Percentiles rank a stretch among this genome's conserved stretches.
Evolutionary conservation across 2,329 filamentous ascomycete genomes (phyloP).

Genomic region (Colletotrichum somersetense): DNA sequence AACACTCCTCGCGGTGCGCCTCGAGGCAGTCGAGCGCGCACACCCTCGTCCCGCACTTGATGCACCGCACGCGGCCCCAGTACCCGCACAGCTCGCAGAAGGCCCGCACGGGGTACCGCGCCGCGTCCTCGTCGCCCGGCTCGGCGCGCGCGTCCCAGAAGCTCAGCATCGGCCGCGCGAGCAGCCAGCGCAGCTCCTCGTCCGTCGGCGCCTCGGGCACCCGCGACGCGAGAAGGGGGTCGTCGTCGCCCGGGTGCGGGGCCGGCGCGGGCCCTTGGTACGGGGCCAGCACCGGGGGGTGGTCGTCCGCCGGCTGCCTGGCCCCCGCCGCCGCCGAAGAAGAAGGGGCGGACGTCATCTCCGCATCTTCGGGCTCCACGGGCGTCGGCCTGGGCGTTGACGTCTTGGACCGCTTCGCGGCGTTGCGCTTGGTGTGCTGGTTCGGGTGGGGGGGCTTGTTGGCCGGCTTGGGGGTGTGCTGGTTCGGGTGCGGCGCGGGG

Average conservation of each 20-base stretch:
- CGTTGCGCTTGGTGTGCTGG: constrained; percentile 42
- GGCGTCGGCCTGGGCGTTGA: constrained; percentile 31
- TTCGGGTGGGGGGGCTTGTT: constrained; percentile 40
- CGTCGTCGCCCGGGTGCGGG: constrained; percentile 62
- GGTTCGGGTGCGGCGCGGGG: constrained; percentile 45
- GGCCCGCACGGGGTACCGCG: constrained; percentile 67
- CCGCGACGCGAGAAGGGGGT: constrained; percentile 69
- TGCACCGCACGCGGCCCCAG: constrained; percentile 81
- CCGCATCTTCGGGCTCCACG: constrained; percentile 47
- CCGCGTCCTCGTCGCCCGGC: constrained; percentile 55
- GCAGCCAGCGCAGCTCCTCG: constrained; percentile 72
- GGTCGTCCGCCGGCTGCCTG: background rate
- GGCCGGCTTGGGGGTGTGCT: constrained; percentile 48
- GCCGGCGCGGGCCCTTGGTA: constrained; percentile 51
- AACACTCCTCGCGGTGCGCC: constrained; percentile 78
- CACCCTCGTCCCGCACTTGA: constrained; percentile 82
- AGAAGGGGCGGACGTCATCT: constrained; percentile 56
- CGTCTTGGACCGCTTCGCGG: constrained; percentile 40
- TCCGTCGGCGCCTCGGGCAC: constrained; percentile 70
- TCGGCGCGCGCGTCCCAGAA: constrained; percentile 73
- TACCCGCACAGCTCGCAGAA: constrained; percentile 88
- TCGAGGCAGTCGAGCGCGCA: constrained; percentile 82
- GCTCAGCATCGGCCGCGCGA: constrained; percentile 73
- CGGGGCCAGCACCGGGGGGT: constrained; percentile 51
- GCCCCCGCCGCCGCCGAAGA: background rate